Evolutionary conservation across 768 basidiomycete genomes (phyloP), one percentile per base, ranked within the genome.

Genomic region (Lactifluus subvellereus): DNA sequence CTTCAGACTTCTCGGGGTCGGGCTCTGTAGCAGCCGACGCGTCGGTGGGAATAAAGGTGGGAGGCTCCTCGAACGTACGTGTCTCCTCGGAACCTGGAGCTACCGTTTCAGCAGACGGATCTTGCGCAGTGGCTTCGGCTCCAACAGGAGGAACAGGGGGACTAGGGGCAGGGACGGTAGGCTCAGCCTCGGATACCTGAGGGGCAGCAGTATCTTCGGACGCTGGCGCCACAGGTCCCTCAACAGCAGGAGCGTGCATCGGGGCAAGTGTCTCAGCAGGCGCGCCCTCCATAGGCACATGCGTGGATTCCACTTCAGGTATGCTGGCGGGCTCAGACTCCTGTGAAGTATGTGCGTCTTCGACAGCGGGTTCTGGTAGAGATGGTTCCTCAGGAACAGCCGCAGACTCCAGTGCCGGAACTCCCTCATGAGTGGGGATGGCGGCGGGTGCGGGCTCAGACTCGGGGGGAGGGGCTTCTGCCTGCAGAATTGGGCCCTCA

Each of bases 381-480:
- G 51, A 53, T 8, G 27, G n/a, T 5, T 49, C 52, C 32, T 49
- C 61, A 20, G 64, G 45, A 35, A 68, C 48, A 11, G 59, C 37
- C 4, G 51, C 43, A 16, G 45, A 16, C 38, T 59, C 67, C 14
- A 58, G 50, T 10, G 49, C 37, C 6, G 47, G 42, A 37, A 59
- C 60, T 13, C 64, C 60, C 11, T 53, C 54, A 14, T 58, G 55
- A 14, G 55, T 14, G 43, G 59, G 54, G 11, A 49, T 42, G 10
- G 35, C 38, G 35, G 42, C 27, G 18, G 1, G 38, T n/a, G 40
- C 13, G 16, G 54, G 68, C 11, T 65, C 71, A 38, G 70, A 67
- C 60, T 74, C 74, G 59, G 72, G 72, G 18, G 72, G 71, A 54
- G 62, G 61, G 47, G 73, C 62, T 40, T 72, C 73, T 35, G 72